Evolutionary conservation across 129 eudicot species (phyloP), one percentile per base, ranked within the genome.

Genomic region (Escallonia rubra): DNA sequence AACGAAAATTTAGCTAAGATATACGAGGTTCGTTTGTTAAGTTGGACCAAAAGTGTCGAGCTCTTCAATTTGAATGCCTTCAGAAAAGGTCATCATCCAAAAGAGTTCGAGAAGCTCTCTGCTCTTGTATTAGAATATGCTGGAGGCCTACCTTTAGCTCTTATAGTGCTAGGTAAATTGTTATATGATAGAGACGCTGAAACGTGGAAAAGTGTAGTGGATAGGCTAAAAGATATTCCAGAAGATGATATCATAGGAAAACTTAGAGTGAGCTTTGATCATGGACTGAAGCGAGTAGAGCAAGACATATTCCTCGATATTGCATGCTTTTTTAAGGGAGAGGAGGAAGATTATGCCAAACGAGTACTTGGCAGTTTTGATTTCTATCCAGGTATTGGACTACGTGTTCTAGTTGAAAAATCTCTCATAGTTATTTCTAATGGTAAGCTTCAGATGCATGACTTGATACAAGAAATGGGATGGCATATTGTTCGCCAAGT

Each of bases 61-160:
- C 69, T 67, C 46, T 67, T 74, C 61, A 14, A 14, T 44, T 8
- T 59, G 62, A 41, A 74, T 41, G 79, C 73, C 0, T 74, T 74
- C 52, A 46, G 48, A 43, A 43, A 67, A 5, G 12, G 3, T 11
- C 13, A n/a, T n/a, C n/a, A n/a, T n/a, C n/a, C n/a, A n/a, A n/a
- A n/a, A n/a, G n/a, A n/a, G n/a, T n/a, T n/a, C n/a, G n/a, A n/a
- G n/a, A n/a, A n/a, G n/a, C n/a, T n/a, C n/a, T n/a, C n/a, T n/a
- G n/a, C n/a, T n/a, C n/a, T n/a, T n/a, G n/a, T n/a, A n/a, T n/a
- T n/a, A n/a, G n/a, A n/a, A n/a, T n/a, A n/a, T n/a, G n/a, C n/a
- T n/a, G n/a, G n/a, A n/a, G n/a, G n/a, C n/a, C n/a, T n/a, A n/a
- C n/a, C n/a, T n/a, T n/a, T n/a, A n/a, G n/a, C n/a, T n/a, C n/a